Conservation (phyloP, 768 basidiomycete species). For the Auricularia cornea region DNA sequence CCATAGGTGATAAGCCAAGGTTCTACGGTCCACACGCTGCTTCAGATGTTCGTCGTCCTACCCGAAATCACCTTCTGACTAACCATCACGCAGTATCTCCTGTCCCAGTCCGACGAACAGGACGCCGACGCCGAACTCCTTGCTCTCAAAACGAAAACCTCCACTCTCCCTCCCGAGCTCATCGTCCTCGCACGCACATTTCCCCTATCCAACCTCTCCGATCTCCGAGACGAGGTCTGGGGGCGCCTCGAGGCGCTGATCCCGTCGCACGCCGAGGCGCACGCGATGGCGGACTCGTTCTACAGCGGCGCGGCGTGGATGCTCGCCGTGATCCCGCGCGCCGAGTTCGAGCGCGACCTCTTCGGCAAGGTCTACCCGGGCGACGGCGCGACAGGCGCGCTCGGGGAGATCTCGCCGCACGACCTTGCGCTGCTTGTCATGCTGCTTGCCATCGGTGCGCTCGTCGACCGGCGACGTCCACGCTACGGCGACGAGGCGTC, state of each 20-base stretch:
- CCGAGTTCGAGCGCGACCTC: neutral
- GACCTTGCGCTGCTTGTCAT: neutral
- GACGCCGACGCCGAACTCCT: neutral
- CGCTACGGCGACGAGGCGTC: neutral
- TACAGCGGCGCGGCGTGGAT: neutral
- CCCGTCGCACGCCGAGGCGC: neutral
- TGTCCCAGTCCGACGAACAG: neutral
- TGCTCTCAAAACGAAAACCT: too few relatives aligned
- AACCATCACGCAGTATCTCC: neutral
- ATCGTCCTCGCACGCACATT: neutral
- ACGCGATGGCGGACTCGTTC: neutral
- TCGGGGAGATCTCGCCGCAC: neutral
- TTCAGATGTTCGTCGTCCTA: neutral
- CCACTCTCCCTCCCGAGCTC: neutral
- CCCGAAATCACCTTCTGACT: neutral
- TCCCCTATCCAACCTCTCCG: neutral
- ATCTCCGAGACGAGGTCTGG: conserved; percentile 22
- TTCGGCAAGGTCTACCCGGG: neutral
- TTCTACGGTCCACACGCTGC: neutral
- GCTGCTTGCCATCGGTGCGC: neutral
- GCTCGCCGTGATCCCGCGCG: neutral
- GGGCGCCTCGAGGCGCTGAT: conserved; percentile 17
- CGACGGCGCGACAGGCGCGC: neutral
- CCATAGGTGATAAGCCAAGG: neutral
- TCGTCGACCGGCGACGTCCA: neutral